Conservation (phyloP, 2,329 filamentous ascomycete species). For the Colletotrichum coccodes region DNA sequence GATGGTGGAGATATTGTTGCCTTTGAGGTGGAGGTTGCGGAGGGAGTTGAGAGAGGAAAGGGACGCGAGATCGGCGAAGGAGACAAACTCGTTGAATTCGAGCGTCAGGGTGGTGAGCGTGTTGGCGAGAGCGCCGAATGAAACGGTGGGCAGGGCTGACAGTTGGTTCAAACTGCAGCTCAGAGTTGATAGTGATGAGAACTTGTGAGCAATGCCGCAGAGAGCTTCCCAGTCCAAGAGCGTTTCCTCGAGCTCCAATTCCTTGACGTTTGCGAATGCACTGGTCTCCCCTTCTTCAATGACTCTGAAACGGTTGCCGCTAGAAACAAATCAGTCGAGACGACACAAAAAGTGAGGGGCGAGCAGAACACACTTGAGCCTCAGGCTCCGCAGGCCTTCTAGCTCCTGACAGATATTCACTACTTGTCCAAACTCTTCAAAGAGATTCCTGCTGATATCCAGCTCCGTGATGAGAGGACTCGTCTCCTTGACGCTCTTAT, state of each 20-base stretch:
- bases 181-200: constrained; percentile 61
- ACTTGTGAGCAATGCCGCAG: constrained; percentile 62
- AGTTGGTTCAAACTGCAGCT: constrained; percentile 69
- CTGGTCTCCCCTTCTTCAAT: constrained; percentile 42
- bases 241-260: constrained; percentile 75
- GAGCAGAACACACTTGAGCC: constrained; percentile 72
- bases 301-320: constrained; percentile 77
- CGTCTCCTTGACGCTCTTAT: constrained; percentile 55
- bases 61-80: constrained; percentile 65
- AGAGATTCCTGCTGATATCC: constrained; percentile 86
- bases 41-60: constrained; percentile 63
- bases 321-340: constrained; percentile 46
- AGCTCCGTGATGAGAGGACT: constrained; percentile 79
- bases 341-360: background rate
- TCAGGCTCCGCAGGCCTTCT: constrained; percentile 71
- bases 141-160: constrained; percentile 55
- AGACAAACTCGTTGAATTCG: constrained; percentile 76
- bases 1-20: constrained; percentile 72
- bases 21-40: constrained; percentile 76
- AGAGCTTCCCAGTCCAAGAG: constrained; percentile 75
- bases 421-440: constrained; percentile 75
- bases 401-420: constrained; percentile 78
- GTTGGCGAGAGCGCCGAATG: constrained; percentile 52
- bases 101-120: constrained; percentile 73
- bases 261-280: constrained; percentile 61